Evolutionary conservation across 352 stramenopile species (phyloP).

Genomic region (Phytopythium vexans): DNA sequence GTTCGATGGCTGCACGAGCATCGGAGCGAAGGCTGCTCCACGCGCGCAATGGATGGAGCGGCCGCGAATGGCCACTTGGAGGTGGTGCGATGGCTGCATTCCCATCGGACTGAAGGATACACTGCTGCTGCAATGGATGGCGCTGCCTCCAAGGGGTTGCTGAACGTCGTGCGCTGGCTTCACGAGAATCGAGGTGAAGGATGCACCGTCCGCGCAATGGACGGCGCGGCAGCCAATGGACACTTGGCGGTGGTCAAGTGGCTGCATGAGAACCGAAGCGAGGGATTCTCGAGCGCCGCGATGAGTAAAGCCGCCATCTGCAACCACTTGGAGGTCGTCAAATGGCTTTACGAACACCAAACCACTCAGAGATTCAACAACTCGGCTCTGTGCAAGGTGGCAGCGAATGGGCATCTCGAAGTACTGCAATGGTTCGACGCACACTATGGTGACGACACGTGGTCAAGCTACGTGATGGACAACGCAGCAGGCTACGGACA

Average conservation of each 20-base stretch:
- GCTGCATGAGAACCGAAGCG: conserved; percentile 14
- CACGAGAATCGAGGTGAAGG: conserved; percentile 10
- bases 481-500: conserved; percentile 13
- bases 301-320: conserved; percentile 9
- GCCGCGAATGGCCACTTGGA: conserved; percentile 18
- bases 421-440: conserved; percentile 20
- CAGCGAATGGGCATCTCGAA: conserved; percentile 20
- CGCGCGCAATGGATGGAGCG: conserved; percentile 13
- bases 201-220: conserved; percentile 17
- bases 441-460: conserved; percentile 4
- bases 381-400: conserved; percentile 20
- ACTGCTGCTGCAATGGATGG: conserved; percentile 14
- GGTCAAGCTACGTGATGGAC: conserved; percentile 12
- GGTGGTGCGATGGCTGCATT: conserved; percentile 18
- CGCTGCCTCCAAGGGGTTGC: conserved; percentile 13
- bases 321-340: conserved; percentile 11
- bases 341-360: conserved; percentile 13
- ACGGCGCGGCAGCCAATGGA: conserved; percentile 16
- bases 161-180: conserved; percentile 17
- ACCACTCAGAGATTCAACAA: background rate
- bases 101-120: conserved; percentile 13
- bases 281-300: conserved; percentile 14
- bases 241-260: conserved; percentile 17
- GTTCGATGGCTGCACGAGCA: conserved; percentile 19
- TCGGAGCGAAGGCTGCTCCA: conserved; percentile 16